phyloP scores from a whole-genome alignment of 169 alveolate genomes.

The Cardiosporidium cionae region DNA sequence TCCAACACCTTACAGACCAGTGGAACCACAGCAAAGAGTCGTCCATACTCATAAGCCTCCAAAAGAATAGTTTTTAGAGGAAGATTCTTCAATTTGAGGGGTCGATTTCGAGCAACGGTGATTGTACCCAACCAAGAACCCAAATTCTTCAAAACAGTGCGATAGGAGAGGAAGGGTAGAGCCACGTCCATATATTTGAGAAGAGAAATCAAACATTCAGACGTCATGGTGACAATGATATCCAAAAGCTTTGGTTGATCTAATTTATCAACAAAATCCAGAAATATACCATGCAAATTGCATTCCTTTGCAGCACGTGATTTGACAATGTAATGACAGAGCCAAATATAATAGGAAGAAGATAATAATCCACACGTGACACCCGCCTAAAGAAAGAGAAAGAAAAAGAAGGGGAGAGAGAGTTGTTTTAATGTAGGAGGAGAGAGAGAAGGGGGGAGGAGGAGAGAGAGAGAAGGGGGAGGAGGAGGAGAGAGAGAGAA shows the following conservation, averaged over 20 bases:
- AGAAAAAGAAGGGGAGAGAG: neutral
- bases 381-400: no score
- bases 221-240: constrained; percentile 60
- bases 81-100: constrained; percentile 67
- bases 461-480: no score
- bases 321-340: constrained; percentile 75
- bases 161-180: constrained; percentile 65
- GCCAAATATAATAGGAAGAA: constrained; percentile 71
- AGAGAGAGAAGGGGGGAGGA: neutral
- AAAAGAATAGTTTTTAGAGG: constrained; percentile 70
- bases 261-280: constrained; percentile 63
- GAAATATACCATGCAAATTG: constrained; percentile 73
- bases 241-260: constrained; percentile 58
- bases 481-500: no score
- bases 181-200: constrained; percentile 57
- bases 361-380: constrained; percentile 25
- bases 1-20: constrained; percentile 72
- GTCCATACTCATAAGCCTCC: constrained; percentile 53
- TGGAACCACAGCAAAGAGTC: constrained; percentile 73
- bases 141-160: constrained; percentile 72
- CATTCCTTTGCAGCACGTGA: constrained; percentile 80
- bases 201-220: constrained; percentile 67
- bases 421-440: neutral
- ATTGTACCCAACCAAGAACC: constrained; percentile 83
- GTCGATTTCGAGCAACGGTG: constrained; percentile 72